Base-by-base conservation (phyloP, 495 filamentous ascomycete genomes). In the Halenospora varia region DNA sequence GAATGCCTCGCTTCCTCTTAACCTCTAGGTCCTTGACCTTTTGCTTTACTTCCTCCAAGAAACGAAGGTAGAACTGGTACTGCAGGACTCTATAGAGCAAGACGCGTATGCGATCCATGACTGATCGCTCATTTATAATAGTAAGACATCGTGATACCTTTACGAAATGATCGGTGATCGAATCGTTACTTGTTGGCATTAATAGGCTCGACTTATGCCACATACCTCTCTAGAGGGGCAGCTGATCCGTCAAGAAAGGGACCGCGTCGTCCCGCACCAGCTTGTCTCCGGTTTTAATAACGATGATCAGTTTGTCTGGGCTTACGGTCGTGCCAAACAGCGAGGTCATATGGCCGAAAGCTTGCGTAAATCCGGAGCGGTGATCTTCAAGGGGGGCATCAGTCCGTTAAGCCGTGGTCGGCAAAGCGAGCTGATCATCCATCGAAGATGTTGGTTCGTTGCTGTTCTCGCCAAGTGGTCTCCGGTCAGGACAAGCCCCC, bases 241-340 rank as follows among this genome's bases (percentile, higher is more conserved):
- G 29, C n/a, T 53, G 29, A 18, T 53, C 26, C 29, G 22, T 41
- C 25, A 53, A 53, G 51, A 53, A 53, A 53, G 51, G 17, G 26
- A 42, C 25, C 22, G 19, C 29, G 29, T 53, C 29, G 23, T 53
- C 26, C 25, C 17, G 17, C 15, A 53, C 25, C 19, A 53, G 29
- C 9, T 19, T 41, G 29, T 53, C 25, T 11, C 51, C 19, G 9
- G 35, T 53, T 41, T 44, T 18, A 20, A 53, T 53, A 41, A 53
- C 51, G 17, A 44, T 53, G 22, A 53, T 53, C 25, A 53, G 25
- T 41, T 25, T 53, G n/a, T 41, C 26, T 15, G 19, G 25, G 29
- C 51, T 42, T 53, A 53, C 22, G 51, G 25, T 42, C 25, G 29
- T 41, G 26, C 26, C 35, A 42, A 53, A 53, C n/a, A 53, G 25